phyloP scores from a whole-genome alignment of 192 early-diverging fungal species.

The Coemansia aciculifera region DNA sequence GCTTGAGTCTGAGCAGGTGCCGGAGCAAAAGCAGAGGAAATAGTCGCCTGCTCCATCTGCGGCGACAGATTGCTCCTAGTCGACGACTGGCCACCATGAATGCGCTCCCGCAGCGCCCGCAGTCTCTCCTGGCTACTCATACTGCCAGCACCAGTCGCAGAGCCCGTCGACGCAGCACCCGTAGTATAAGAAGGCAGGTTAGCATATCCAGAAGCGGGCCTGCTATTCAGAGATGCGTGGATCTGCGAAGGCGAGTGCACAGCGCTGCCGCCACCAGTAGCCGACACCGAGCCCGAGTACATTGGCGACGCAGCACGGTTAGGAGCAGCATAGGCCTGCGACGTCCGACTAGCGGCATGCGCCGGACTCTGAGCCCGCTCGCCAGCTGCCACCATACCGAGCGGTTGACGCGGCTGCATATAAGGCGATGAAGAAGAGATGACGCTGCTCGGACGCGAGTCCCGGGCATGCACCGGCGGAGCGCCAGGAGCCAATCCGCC shows the following conservation, averaged over 20 bases:
- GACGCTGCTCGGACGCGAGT: constrained; percentile 23
- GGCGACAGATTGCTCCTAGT: background rate
- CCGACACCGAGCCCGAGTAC: constrained; percentile 10
- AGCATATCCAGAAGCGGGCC: constrained; percentile 3
- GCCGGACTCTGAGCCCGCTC: constrained; percentile 25
- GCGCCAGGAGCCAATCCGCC: background rate
- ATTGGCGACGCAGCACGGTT: constrained; percentile 18
- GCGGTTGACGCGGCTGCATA: constrained; percentile 20
- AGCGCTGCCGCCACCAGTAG: constrained; percentile 6
- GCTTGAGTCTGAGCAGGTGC: background rate
- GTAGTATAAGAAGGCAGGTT: background rate
- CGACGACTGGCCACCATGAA: constrained; percentile 14
- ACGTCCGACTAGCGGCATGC: background rate
- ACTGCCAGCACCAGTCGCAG: background rate
- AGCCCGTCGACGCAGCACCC: background rate
- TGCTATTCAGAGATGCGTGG: background rate
- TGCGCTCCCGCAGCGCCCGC: constrained; percentile 31
- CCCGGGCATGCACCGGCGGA: background rate
- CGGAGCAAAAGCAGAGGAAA: background rate
- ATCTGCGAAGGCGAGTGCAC: constrained; percentile 17
- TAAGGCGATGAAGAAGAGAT: constrained; percentile 20
- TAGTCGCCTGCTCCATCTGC: constrained; percentile 13
- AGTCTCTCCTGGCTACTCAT: constrained; percentile 29
- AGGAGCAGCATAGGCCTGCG: constrained; percentile 11
- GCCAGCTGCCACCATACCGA: background rate